Percentiles rank a stretch among this genome's conserved stretches.
phyloP scores from a whole-genome alignment of 2,329 filamentous ascomycete genomes.

The Didymella segeticola region DNA sequence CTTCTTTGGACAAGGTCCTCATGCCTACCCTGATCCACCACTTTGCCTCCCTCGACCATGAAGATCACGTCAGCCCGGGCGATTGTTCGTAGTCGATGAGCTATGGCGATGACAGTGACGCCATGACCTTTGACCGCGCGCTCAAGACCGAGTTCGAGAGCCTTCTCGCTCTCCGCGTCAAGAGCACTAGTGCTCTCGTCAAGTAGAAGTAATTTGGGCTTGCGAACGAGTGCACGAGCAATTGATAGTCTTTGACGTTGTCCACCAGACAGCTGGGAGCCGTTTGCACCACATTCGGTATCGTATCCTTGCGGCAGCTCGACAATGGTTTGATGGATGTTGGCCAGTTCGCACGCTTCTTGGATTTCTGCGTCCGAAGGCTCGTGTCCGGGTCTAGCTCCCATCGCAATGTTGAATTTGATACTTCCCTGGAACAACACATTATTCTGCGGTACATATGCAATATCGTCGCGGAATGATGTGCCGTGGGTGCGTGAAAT shows the following conservation, averaged over 20 bases:
- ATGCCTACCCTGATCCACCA: conserved; percentile 58
- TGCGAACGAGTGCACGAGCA: conserved; percentile 52
- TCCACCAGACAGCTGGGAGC: conserved; percentile 52
- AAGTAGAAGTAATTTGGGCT: conserved; percentile 51
- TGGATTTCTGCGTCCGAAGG: conserved; percentile 68
- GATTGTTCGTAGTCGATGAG: conserved; percentile 53
- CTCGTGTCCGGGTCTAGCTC: conserved; percentile 60
- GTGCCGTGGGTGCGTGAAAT: conserved; percentile 50
- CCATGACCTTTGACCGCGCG: conserved; percentile 42
- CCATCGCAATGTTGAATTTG: conserved; percentile 56
- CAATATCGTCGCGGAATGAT: conserved; percentile 54
- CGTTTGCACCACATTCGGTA: conserved; percentile 57
- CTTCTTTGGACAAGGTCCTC: conserved; percentile 56
- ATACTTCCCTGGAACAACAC: conserved; percentile 57
- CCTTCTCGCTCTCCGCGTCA: conserved; percentile 52
- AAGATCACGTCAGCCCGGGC: conserved; percentile 53
- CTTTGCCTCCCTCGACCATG: conserved; percentile 56
- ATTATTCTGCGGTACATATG: conserved; percentile 57
- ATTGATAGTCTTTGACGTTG: conserved; percentile 54
- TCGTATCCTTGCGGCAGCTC: conserved; percentile 70
- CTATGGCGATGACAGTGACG: conserved; percentile 54
- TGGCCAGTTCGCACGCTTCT: conserved; percentile 70
- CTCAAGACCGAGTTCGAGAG: conserved; percentile 51
- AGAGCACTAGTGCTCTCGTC: conserved; percentile 54
- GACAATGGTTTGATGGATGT: conserved; percentile 73